Evolutionary conservation across 2,329 filamentous ascomycete genomes (phyloP).

Genomic region (Curvularia spicifera): DNA sequence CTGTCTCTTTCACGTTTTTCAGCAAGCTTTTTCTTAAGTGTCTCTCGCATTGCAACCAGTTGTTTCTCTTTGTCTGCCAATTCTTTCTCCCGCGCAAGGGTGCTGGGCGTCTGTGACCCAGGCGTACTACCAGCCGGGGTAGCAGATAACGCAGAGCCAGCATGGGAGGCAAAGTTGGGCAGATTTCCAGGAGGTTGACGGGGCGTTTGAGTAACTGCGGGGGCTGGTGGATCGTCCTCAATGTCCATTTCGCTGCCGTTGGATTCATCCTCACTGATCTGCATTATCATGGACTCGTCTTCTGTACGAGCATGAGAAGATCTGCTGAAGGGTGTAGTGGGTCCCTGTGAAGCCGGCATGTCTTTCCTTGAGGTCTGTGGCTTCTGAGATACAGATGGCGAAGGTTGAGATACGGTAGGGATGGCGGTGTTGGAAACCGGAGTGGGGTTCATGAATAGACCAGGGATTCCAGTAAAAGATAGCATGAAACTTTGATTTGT

Average conservation of each 20-base stretch:
- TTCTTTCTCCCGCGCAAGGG: constrained; percentile 50
- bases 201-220: constrained; percentile 15
- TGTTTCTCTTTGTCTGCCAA: constrained; percentile 57
- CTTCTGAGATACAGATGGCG: constrained; percentile 50
- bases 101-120: constrained; percentile 47
- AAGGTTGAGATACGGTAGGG: constrained; percentile 14
- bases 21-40: constrained; percentile 37
- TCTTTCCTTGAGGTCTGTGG: constrained; percentile 73
- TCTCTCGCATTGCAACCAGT: constrained; percentile 54
- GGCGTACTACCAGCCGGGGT: constrained; percentile 41
- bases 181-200: constrained; percentile 23
- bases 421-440: constrained; percentile 9
- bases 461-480: constrained; percentile 55
- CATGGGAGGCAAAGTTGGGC: constrained; percentile 36
- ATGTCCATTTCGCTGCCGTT: constrained; percentile 71
- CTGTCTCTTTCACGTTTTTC: constrained; percentile 34
- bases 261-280: constrained; percentile 78
- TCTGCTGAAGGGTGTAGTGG: constrained; percentile 61
- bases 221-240: constrained; percentile 58
- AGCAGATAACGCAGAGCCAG: constrained; percentile 29
- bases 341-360: constrained; percentile 47
- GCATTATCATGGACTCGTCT: constrained; percentile 74
- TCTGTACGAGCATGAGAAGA: constrained; percentile 60
- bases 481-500: constrained; percentile 15
- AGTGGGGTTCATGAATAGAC: constrained; percentile 57